Evolutionary conservation across 2,329 filamentous ascomycete genomes (phyloP).

Genomic region (Botrytis aclada): DNA sequence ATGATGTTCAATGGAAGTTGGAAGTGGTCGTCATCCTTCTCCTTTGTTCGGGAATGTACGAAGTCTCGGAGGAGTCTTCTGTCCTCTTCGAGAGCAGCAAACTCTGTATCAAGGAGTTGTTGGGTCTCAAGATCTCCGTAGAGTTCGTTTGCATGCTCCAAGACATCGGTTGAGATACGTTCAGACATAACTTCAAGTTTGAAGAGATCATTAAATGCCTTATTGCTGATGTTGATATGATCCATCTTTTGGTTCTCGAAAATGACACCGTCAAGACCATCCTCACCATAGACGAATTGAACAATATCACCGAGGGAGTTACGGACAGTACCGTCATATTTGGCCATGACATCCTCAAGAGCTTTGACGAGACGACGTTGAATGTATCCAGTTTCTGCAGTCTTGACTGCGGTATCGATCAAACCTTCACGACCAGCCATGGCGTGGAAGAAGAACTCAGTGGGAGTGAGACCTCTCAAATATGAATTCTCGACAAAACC

Average conservation of each 20-base stretch:
- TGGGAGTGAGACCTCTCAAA: slow-evolving; percentile 87
- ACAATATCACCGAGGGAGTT: slow-evolving; percentile 96
- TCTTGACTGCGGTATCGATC: slow-evolving; percentile 99
- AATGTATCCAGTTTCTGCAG: slow-evolving; percentile 97
- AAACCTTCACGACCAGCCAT: slow-evolving; percentile 99
- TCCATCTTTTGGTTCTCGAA: slow-evolving; percentile 94
- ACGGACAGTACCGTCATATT: slow-evolving; percentile 94
- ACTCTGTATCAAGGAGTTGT: slow-evolving; percentile 82
- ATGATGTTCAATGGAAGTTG: slow-evolving; percentile 89
- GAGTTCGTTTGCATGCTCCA: slow-evolving; percentile 86
- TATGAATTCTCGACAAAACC: slow-evolving; percentile 99
- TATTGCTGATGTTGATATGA: slow-evolving; percentile 75
- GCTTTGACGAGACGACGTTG: slow-evolving; percentile 98
- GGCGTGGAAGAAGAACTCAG: slow-evolving; percentile 99
- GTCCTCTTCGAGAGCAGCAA: slow-evolving; percentile 71
- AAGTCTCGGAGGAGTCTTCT: slow-evolving; percentile 66
- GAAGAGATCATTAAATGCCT: slow-evolving; percentile 76
- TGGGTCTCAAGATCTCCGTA: slow-evolving; percentile 85
- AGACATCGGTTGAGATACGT: slow-evolving; percentile 62
- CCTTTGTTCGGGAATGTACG: slow-evolving; percentile 52
- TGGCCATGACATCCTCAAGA: slow-evolving; percentile 93
- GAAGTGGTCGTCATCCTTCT: slow-evolving; percentile 79
- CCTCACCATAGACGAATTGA: slow-evolving; percentile 96
- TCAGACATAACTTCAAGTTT: slow-evolving; percentile 76
- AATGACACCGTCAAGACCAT: slow-evolving; percentile 87